Percentiles rank a stretch among this genome's conserved stretches.
phyloP scores from a whole-genome alignment of 768 basidiomycete species.

The Daedaleopsis sinensis region DNA sequence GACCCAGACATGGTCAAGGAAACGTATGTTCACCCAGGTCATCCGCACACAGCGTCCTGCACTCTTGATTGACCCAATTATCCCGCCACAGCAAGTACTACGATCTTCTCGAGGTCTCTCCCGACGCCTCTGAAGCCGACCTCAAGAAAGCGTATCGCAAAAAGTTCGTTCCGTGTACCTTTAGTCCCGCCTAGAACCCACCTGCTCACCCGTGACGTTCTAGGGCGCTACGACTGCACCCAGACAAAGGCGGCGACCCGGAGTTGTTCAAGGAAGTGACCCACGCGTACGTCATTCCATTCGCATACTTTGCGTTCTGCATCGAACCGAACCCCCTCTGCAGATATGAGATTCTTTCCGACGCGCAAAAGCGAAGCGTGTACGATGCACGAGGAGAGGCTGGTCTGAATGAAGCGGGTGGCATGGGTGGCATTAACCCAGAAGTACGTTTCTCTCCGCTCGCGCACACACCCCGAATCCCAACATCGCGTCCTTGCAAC shows the following conservation, averaged over 20 bases:
- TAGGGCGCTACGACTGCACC: conserved; percentile 84
- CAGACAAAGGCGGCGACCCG: conserved; percentile 95
- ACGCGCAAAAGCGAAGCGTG: conserved; percentile 74
- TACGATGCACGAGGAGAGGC: conserved; percentile 96
- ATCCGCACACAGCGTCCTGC: neutral
- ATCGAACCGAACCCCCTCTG: conserved; percentile 46
- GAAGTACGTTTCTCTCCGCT: conserved; percentile 54
- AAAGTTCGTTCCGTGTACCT: conserved; percentile 53
- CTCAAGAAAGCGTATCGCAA: conserved; percentile 97
- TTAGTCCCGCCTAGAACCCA: conserved; percentile 1
- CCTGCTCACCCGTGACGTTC: conserved; percentile 12
- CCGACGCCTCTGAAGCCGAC: conserved; percentile 78
- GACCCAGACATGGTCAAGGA: conserved; percentile 63
- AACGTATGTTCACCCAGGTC: conserved; percentile 47
- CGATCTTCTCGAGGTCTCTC: conserved; percentile 86
- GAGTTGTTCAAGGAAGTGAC: conserved; percentile 98
- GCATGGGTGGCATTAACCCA: conserved; percentile 96
- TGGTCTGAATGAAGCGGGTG: conserved; percentile 82
- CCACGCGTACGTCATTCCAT: conserved; percentile 70
- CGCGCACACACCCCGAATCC: neutral
- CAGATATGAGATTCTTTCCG: conserved; percentile 46
- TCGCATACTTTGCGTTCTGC: conserved; percentile 9
- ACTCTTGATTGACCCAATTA: conserved; percentile 9
- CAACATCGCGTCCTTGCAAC: conserved; percentile 1
- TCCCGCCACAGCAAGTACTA: conserved; percentile 72